Base-by-base conservation (phyloP, 495 filamentous ascomycete genomes). In the Physcia stellaris region DNA sequence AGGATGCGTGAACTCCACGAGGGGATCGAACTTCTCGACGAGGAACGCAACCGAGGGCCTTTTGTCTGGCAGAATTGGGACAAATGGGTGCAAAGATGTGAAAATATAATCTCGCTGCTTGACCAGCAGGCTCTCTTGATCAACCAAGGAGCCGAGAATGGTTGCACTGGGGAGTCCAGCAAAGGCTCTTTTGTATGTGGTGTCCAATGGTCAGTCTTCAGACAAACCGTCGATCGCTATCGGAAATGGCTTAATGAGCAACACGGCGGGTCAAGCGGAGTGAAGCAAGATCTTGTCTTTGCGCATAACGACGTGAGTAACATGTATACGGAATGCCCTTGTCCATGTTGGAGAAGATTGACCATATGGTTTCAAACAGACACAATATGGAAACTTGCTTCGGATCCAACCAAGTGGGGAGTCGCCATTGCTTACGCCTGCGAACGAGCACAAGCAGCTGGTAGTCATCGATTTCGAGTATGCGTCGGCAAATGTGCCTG, bases 391-490 rank as follows among this genome's bases (percentile, higher is more conserved):
- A 38, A 99, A 99, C 52, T 83, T 99, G 35, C 75, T 99, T 20
- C 80, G 90, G n/a, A 65, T 95, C 48, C 71, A 80, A 32, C 86
- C 92, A 4, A 70, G 72, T 35, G 78, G 80, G 30, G 73, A 92
- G 46, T 95, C 87, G 0, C 92, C 92, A 2, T 70, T 96, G 16
- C 75, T 95, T 6, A 70, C 83, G 23, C 92, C 90, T 1, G 73
- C 78, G 27, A 93, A 94, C 52, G 75, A 87, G 46, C 90, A 99
- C 61, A 94, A 86, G 56, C 87, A 88, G 52, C 73, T 99, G 4
- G 66, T 94, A 2, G 90, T 99, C 38, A 99, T 99, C 50, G 90
- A 99, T 59, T 99, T 99, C 49, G 90, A 99, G 55, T 99, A 99
- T 53, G 84, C 92, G 1, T 86, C 78, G 9, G 86, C 90, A 35